Percentiles rank a stretch among this genome's conserved stretches.
Conservation (phyloP, 768 basidiomycete species). For the Rhizopogon sp. region DNA sequence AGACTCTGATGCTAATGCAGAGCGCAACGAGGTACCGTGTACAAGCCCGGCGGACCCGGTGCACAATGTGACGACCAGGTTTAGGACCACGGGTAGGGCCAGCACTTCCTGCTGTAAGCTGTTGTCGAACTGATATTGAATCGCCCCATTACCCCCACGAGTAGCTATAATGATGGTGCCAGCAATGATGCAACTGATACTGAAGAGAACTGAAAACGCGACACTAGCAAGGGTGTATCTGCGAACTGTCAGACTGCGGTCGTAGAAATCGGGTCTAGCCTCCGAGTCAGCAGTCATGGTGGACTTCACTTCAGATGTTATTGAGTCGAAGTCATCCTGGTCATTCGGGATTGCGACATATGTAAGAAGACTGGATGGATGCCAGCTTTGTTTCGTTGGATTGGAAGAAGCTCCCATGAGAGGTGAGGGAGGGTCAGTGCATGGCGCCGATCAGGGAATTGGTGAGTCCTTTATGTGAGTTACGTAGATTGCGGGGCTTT, state of each 20-base stretch:
- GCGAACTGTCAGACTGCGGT: constrained; percentile 20
- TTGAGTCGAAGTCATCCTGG: neutral
- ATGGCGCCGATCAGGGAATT: too few relatives aligned
- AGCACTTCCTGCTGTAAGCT: constrained; percentile 15
- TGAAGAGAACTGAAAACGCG: constrained; percentile 15
- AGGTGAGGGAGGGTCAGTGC: neutral
- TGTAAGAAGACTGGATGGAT: neutral
- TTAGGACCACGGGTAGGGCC: constrained; percentile 15
- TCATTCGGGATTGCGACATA: neutral
- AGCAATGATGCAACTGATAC: constrained; percentile 17
- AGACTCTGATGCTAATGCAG: too few relatives aligned
- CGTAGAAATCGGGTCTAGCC: constrained; percentile 23
- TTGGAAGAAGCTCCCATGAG: neutral
- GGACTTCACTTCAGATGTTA: neutral
- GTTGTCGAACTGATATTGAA: constrained; percentile 12
- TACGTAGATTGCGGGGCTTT: too few relatives aligned
- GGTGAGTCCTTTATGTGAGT: too few relatives aligned
- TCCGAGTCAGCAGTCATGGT: neutral
- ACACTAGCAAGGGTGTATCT: constrained; percentile 20
- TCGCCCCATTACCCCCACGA: neutral
- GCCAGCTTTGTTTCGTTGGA: neutral
- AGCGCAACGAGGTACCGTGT: too few relatives aligned
- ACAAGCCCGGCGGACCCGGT: constrained; percentile 24
- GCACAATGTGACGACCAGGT: constrained; percentile 20
- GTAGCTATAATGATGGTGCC: constrained; percentile 8